phyloP scores from a whole-genome alignment of 2,329 filamentous ascomycete species.

The Pyrenophora teres region DNA sequence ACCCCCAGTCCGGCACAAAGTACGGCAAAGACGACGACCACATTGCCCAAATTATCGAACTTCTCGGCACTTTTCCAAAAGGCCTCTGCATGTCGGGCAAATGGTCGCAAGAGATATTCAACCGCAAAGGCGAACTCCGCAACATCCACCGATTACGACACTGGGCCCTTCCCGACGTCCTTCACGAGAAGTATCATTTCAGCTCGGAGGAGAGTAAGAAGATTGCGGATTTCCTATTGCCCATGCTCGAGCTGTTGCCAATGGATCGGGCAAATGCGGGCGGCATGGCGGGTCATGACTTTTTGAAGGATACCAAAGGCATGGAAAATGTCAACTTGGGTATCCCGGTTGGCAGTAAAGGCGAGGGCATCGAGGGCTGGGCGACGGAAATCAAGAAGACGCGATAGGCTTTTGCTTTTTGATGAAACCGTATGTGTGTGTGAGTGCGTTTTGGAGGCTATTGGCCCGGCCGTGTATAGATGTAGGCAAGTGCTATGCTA shows the following conservation, averaged over 20 bases:
- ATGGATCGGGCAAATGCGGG: conserved; percentile 92
- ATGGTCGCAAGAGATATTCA: conserved; percentile 99
- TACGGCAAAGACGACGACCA: conserved; percentile 99
- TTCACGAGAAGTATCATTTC: conserved; percentile 97
- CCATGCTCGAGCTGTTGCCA: conserved; percentile 88
- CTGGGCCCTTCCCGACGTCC: conserved; percentile 91
- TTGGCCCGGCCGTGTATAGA: too few species aligned
- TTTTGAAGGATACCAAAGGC: conserved; percentile 82
- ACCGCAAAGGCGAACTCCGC: conserved; percentile 92
- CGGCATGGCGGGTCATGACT: conserved; percentile 85
- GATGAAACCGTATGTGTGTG: too few species aligned
- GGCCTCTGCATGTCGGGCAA: conserved; percentile 89
- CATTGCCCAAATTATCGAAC: conserved; percentile 97
- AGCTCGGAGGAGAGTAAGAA: conserved; percentile 77
- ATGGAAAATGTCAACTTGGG: conserved; percentile 82
- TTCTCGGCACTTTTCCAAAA: conserved; percentile 91
- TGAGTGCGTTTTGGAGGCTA: too few species aligned
- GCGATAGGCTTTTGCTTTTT: conserved; percentile 24
- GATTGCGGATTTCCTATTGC: conserved; percentile 80
- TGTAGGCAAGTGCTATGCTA: too few species aligned
- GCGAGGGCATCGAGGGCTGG: conserved; percentile 95
- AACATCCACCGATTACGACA: conserved; percentile 97
- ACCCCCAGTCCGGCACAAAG: conserved; percentile 96
- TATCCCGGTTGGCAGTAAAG: conserved; percentile 77
- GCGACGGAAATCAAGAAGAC: conserved; percentile 77